phyloP scores from a whole-genome alignment of 768 basidiomycete genomes.

The Termitomyces sp. region DNA sequence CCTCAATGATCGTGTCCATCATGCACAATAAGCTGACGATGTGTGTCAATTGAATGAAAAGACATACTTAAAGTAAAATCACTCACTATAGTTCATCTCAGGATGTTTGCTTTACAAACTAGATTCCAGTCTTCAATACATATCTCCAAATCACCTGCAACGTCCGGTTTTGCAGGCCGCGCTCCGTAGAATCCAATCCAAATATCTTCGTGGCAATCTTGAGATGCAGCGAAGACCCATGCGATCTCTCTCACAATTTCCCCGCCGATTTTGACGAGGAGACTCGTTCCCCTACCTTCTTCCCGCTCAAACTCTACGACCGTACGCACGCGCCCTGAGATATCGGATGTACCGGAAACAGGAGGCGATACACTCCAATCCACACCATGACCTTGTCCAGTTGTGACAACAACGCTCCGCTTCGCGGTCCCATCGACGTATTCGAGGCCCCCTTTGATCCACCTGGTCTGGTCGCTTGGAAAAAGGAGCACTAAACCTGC shows the following conservation, averaged over 20 bases:
- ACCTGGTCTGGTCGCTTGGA: conserved; percentile 9
- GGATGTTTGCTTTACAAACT: neutral
- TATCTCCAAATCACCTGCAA: neutral
- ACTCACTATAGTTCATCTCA: no score
- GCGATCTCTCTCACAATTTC: conserved; percentile 18
- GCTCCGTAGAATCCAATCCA: conserved; percentile 16
- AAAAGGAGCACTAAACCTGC: conserved; percentile 14
- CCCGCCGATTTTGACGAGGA: conserved; percentile 15
- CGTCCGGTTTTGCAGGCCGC: neutral
- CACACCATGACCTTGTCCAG: conserved; percentile 7
- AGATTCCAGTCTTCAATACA: neutral
- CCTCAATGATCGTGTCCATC: no score
- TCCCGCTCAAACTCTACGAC: conserved; percentile 16
- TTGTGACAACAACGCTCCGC: conserved; percentile 15
- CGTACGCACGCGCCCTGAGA: conserved; percentile 6
- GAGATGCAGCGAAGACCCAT: conserved; percentile 14
- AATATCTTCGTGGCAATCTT: conserved; percentile 11
- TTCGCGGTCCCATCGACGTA: conserved; percentile 13
- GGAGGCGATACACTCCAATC: conserved; percentile 19
- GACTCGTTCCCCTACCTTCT: conserved; percentile 14
- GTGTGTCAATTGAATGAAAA: no score
- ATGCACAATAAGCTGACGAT: no score
- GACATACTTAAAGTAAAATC: no score
- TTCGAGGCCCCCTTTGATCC: conserved; percentile 19
- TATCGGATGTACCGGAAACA: neutral